Base-by-base conservation (phyloP, 1,139 yeast species). In the Geotrichum citri-aurantii region DNA sequence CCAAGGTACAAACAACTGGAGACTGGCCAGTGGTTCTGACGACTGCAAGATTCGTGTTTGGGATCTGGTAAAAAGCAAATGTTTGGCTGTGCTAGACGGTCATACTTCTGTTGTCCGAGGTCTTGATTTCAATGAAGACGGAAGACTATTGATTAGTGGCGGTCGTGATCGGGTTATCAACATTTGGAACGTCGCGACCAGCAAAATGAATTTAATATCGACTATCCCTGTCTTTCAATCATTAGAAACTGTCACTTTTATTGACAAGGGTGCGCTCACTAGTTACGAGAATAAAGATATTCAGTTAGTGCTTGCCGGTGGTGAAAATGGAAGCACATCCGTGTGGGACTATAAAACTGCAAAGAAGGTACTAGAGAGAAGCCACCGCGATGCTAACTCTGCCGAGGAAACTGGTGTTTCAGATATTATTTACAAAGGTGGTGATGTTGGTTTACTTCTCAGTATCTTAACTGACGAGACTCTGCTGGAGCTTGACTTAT, bases 81-180 rank as follows among this genome's bases (percentile, higher is more conserved):
- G 88, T 61, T 65, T 84, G 7, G 80, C 81, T 26, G 77, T 78
- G 17, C 76, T 85, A 54, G 84, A 80, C 59, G 96, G 90, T 64
- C 99, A 95, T 69, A 81, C 81, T 7, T 80, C 90, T 24, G 95
- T 97, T 0, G 95, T 93, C 1, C 82, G 99, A 71, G 97, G 96
- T 0, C 75, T 93, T 23, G 90, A 83, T 33, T 88, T 92, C 66
- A 69, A 71, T 48, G 67, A 68, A 0, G 77, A 76, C 48, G 88
- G 87, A 8, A 76, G 78, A 33, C 72, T 76, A 47, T 79, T 93
- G 62, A 71, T 92, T 42, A 82, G 88, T 64, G 97, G 95, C 63
- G 97, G 98, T 29, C 81, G 99, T 75, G 99, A 95, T 71, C 86
- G 86, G 66, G 79, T 92, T 61, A 78, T 86, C 55, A 80, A 86